Evolutionary conservation across 345 rosid genomes (phyloP).

Genomic region (Salix suchowensis): DNA sequence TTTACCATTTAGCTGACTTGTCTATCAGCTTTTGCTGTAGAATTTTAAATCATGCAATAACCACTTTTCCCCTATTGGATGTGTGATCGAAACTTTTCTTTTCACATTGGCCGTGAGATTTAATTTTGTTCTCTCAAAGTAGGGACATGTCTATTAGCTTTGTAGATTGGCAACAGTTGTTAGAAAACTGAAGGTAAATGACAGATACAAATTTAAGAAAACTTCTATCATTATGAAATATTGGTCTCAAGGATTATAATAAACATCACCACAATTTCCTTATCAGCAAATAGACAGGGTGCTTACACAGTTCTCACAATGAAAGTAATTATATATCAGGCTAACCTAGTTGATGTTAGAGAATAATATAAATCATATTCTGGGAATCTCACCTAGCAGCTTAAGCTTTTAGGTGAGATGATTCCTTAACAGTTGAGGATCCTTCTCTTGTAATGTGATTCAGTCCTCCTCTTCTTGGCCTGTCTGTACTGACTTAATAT

Average conservation of each 20-base stretch:
- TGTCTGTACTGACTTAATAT: not conserved
- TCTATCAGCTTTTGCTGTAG: not conserved
- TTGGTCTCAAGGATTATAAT: not conserved
- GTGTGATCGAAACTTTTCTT: not conserved
- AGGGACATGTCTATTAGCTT: no score
- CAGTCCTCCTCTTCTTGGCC: not conserved
- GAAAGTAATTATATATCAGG: not conserved
- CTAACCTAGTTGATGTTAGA: not conserved
- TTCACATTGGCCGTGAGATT: not conserved
- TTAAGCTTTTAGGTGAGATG: no score
- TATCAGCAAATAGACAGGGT: no score
- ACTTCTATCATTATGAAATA: no score
- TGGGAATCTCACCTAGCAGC: no score
- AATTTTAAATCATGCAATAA: not conserved
- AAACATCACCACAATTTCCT: no score
- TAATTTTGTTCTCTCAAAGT: no score
- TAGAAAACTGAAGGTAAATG: no score
- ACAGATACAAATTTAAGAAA: no score
- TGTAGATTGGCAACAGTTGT: no score
- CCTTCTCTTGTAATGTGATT: not conserved
- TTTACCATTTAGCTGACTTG: slow-evolving; percentile 2
- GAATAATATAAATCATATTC: no score
- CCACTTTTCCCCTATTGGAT: not conserved
- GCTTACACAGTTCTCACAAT: not conserved
- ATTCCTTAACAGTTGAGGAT: not conserved